Evolutionary conservation across 768 basidiomycete species (phyloP), one percentile per base, ranked within the genome.

Genomic region (Suillus paluster): DNA sequence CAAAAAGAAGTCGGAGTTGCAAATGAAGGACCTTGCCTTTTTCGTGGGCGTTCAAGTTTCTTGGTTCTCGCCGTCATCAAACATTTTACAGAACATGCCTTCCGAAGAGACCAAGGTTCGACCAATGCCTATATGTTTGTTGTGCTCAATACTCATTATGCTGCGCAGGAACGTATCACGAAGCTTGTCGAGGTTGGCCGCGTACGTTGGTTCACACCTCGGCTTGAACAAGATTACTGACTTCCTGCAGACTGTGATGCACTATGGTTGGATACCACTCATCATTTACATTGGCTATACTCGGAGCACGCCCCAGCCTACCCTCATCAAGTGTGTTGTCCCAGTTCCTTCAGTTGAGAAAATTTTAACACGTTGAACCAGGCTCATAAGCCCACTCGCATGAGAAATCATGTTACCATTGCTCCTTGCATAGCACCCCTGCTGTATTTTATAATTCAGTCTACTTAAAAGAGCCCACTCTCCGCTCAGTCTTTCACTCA

Each of bases 231-330:
- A 1, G 54, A 58, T 19, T 56, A 33, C 56, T 58, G 60, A 62
- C 39, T 14, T 4, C 7, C 54, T 64, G 25, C 70, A 97, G 95
- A 94, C 91, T 62, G 83, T 95, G 69, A 73, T 97, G 58, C 95
- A 97, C 78, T 97, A 95, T 68, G 90, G 89, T 66, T 99, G 96
- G 94, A 95, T 99, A 71, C 97, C 97, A 36, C 79, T 96, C 73
- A 94, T 99, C 71, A 96, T 99, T 70, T 97, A 95, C 76, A 84
- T 97, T 71, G 97, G 96, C 39, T 97, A 92, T 80, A 92, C 91
- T 58, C 82, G 91, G 68, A 95, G 94, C 72, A 94, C 91, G 72
- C 96, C 96, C 34, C 94, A 95, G 68, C 96, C 96, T 21, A 95
- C 94, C 42, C 80, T 98, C 71, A 97, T 97, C 78, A 96, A 97